Base-by-base conservation (phyloP, 1,139 yeast species). In the Suhomyces choctaworum region DNA sequence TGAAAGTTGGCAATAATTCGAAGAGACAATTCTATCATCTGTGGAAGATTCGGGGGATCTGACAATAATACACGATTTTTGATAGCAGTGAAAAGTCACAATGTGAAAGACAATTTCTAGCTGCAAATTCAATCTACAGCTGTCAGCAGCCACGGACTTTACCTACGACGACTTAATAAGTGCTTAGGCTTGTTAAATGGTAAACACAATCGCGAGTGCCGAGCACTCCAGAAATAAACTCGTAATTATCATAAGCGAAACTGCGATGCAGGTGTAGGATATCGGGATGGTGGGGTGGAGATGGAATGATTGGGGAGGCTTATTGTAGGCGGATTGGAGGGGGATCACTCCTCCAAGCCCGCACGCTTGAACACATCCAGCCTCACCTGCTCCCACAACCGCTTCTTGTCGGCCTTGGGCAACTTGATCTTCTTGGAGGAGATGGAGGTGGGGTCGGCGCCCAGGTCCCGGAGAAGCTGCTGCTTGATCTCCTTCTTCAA, bases 341-440 rank as follows among this genome's bases (percentile, higher is more conserved):
- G 17, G 8, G 16, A 9, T 27, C 35, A 41, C 37, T 47, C 56
- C 42, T 70, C 74, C 33, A 70, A 55, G 32, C 76, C 76, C n/a
- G 76, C 75, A 48, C 76, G 53, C 48, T 50, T 60, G 49, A 70
- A 70, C 26, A 70, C 76, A 48, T 70, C 73, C 66, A 64, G 70
- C 36, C 76, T 62, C 22, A 73, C 78, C 31, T 63, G 58, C 36
- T 72, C 76, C 80, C 80, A 75, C 21, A 75, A 52, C 31, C 45
- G 42, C 48, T 69, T 70, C 48, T 69, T 69, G 29, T 68, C 73
- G 3, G 66, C 73, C 47, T 66, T 69, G 11, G 66, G 49, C 25
- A 70, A 45, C 46, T 67, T 69, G 14, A 56, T 56, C 43, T 61
- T 66, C 33, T 60, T 61, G 23, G 36, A 33, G 21, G 21, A 33